phyloP scores from a whole-genome alignment of 2,329 filamentous ascomycete genomes.

The Verticillium zaregamsianum region DNA sequence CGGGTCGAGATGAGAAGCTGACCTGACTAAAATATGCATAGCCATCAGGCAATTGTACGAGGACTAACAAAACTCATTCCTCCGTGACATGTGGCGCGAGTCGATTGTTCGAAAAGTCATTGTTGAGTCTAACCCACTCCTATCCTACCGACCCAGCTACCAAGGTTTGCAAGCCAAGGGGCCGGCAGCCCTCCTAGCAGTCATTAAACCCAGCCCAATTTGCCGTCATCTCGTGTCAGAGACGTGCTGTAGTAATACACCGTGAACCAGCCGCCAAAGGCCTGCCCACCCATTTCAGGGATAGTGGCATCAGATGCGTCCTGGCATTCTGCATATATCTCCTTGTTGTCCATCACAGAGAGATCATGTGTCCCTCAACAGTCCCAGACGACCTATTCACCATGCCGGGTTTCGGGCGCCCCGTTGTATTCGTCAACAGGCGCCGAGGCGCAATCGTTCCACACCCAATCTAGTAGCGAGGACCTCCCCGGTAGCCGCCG shows the following conservation, averaged over 20 bases:
- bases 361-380: not conserved
- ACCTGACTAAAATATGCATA: too few species aligned
- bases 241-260: not conserved
- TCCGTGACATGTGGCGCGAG: too few species aligned
- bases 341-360: not conserved
- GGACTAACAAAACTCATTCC: too few species aligned
- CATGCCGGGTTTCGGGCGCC: not conserved
- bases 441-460: not conserved
- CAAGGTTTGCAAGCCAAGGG: too few species aligned
- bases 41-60: too few species aligned
- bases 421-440: not conserved
- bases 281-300: not conserved
- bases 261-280: not conserved
- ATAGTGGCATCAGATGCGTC: not conserved
- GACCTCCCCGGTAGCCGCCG: not conserved
- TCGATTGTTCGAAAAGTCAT: too few species aligned
- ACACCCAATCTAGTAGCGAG: constrained; percentile 5
- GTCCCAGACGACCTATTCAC: not conserved
- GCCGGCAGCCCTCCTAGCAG: too few species aligned
- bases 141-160: too few species aligned
- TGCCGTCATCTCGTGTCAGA: too few species aligned
- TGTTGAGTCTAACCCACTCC: too few species aligned
- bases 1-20: too few species aligned
- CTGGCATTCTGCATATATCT: not conserved
- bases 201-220: too few species aligned